Base-by-base conservation (phyloP, 2,329 filamentous ascomycete species). In the Fusarium coffeatum region DNA sequence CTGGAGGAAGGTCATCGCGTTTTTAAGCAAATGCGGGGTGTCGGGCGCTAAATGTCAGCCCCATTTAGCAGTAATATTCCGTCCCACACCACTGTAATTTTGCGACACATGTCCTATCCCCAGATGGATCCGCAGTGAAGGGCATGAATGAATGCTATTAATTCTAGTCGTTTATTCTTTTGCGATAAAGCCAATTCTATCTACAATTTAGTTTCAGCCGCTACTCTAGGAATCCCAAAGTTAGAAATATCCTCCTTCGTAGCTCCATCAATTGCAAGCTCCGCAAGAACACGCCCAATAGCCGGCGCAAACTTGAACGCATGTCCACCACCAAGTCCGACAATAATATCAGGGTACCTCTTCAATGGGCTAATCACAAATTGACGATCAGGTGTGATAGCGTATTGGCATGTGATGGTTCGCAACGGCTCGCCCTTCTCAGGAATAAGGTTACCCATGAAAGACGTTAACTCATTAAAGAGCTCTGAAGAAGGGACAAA, bases 371-470 rank as follows among this genome's bases (percentile, higher is more conserved):
- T 69, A 9, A 75, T 72, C 3, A 75, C 46, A 2, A 76, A 73
- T 28, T 74, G 74, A 2, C 74, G 66, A 23, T 71, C 72, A 0
- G 73, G 73, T 0, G 74, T 76, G 2, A 74, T 70, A 0, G 73
- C 66, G 12, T 76, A 76, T n/a, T 76, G 74, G 9, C 74, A 76
- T 1, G 74, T 76, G 11, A 76, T 59, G 6, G 74, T 76, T 8
- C 74, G 69, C 15, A 74, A 15, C 1, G 68, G 51, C 9, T 58
- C 20, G 1, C 30, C 72, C 50, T 59, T 69, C 6, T n/a, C 16
- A 0, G 63, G 69, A 25, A 71, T 71, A 4, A 71, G 25, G 16
- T 30, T 48, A 1, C 37, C n/a, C 64, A 71, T 65, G 13, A 71
- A 68, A 0, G 37, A 53, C 2, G 55, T 45, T 3, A 71, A 25